These are phyloP conservation scores for Uromyces viciae-fabae DNA, from an alignment of 1,284 basidiomycete species.

Conservation along the genomic window DNA sequence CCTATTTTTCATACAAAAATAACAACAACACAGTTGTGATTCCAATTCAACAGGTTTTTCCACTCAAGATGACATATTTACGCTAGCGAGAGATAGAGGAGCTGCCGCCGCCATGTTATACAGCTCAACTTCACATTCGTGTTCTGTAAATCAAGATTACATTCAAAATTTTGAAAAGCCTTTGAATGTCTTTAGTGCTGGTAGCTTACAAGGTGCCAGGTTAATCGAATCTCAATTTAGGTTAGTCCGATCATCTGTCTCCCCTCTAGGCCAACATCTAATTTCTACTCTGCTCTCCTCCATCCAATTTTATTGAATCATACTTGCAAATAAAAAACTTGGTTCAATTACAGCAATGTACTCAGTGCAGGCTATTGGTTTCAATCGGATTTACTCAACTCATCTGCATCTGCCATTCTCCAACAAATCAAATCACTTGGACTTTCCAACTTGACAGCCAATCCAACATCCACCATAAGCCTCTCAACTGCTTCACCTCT, in stretches of 20 bases:
- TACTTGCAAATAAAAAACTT: not conserved
- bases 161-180: conserved; percentile 15
- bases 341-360: conserved; percentile 32
- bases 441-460: conserved; percentile 10
- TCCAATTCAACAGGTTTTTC: conserved; percentile 33
- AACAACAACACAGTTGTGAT: conserved; percentile 15
- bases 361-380: conserved; percentile 43
- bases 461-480: no score
- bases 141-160: conserved; percentile 16
- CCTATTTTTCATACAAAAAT: not conserved
- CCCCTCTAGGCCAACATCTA: not conserved
- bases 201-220: conserved; percentile 59
- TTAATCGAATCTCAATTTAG: conserved; percentile 66
- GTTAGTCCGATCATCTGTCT: conserved; percentile 55
- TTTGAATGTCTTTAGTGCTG: conserved; percentile 27
- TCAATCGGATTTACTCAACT: conserved; percentile 37
- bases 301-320: not conserved
- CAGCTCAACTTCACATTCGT: conserved; percentile 56
- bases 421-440: conserved; percentile 35
- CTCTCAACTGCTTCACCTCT: conserved; percentile 11
- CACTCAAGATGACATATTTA: conserved; percentile 66
- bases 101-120: conserved; percentile 66
- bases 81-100: conserved; percentile 69
- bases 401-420: conserved; percentile 28
- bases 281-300: not conserved